A percentile compares a stretch with the other conserved stretches of the same genome.
Conservation (phyloP, 768 basidiomycete genomes). For the Tylopilus sp. region DNA sequence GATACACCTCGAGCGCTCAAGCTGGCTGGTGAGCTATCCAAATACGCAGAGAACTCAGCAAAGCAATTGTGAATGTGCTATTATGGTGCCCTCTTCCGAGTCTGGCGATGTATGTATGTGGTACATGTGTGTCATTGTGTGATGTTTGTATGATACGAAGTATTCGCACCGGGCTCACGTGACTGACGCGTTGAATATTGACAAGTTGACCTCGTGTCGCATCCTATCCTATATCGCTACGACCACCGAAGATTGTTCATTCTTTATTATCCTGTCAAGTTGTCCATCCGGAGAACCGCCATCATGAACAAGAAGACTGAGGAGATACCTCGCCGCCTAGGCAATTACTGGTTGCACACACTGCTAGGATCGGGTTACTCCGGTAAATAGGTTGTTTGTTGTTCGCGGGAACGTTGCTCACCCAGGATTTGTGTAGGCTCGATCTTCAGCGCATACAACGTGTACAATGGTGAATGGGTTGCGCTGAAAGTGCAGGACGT, state of each 20-base stretch:
- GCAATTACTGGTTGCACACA: slow-evolving; percentile 59
- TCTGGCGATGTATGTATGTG: background rate
- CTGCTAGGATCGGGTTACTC: slow-evolving; percentile 72
- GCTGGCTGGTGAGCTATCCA: slow-evolving; percentile 42
- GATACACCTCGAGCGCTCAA: slow-evolving; percentile 70
- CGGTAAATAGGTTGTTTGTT: slow-evolving; percentile 39
- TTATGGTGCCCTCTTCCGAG: too few species aligned
- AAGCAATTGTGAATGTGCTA: slow-evolving; percentile 14
- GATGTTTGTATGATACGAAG: background rate
- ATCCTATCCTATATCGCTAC: background rate
- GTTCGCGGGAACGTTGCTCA: background rate
- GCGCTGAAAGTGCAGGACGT: slow-evolving; percentile 72
- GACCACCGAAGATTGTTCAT: background rate
- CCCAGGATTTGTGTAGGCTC: slow-evolving; percentile 46
- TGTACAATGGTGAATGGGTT: slow-evolving; percentile 56
- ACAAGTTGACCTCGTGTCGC: slow-evolving; percentile 7
- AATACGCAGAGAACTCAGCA: slow-evolving; percentile 14
- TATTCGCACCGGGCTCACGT: slow-evolving; percentile 16
- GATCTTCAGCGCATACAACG: slow-evolving; percentile 60
- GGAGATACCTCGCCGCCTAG: slow-evolving; percentile 39
- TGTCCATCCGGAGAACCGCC: background rate
- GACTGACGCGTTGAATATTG: slow-evolving; percentile 25
- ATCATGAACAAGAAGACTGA: slow-evolving; percentile 16
- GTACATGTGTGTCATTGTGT: too few species aligned
- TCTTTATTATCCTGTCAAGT: background rate